Evolutionary conservation across 2,329 filamentous ascomycete species (phyloP), one percentile per base, ranked within the genome.

Genomic region (Penicillium sclerotiorum): DNA sequence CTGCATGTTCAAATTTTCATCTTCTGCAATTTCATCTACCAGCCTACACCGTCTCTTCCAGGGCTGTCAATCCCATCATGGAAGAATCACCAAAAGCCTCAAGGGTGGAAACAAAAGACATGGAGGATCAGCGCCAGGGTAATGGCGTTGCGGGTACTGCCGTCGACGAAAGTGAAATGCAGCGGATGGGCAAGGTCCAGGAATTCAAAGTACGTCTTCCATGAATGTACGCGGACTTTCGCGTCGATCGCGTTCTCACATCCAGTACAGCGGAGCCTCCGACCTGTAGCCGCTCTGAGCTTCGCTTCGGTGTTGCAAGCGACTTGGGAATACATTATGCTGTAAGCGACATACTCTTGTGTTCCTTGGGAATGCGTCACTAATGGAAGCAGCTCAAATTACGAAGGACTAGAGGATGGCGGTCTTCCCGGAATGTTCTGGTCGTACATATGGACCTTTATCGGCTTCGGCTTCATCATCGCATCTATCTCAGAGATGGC

Each of bases 381-480:
- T 18, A 15, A 8, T 17, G 9, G 5, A 17, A 17, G 5, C 18
- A 67, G 61, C 20, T 60, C 61, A 0, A 59, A 65, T 9, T 56
- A 51, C 2, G 45, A 64, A 22, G 64, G 63, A 1, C 47, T 66
- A 7, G 46, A 56, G 15, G 56, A 67, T 49, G 62, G 62, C 2
- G 63, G 65, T 3, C 42, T 59, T n/a, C 52, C 62, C 4, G 64
- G 61, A 13, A 38, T 65, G 50, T 60, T 64, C 32, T 66, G 63
- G 62, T 60, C 65, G 0, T 72, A 63, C 48, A 49, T 73, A 5
- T 67, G 66, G 56, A 71, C 86, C 23, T 72, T 87, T 15, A 83
- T 92, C 6, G 86, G 87, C 0, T 80, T 87, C 21, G 86, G 88
- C 6, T 85, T 84, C 20, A 78, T 92, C 15, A 64, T 72, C 23